Evolutionary conservation across 148 eudicot genomes (phyloP), one percentile per base, ranked within the genome.

Genomic region (Pharnaceum exiguum): DNA sequence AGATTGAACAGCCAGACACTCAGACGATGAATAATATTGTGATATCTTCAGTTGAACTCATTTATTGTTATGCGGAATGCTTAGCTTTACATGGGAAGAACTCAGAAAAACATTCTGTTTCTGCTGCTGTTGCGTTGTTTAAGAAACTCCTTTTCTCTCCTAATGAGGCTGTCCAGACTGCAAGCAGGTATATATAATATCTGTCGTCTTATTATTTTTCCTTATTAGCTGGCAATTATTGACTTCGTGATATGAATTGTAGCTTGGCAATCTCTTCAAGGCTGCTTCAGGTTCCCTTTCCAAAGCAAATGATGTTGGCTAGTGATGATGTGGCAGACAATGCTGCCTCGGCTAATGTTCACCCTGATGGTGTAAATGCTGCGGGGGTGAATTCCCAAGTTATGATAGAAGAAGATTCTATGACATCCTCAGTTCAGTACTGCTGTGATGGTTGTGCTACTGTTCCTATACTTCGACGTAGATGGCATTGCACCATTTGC

Each of bases 391-490:
- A 73, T 67, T 50, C 86, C 63, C 95, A 87, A 62, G 80, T 89
- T 38, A 73, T 83, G 88, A 81, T 89, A 67, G 99, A 94, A 75
- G 99, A 94, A 51, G 99, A 94, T 71, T 71, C 95, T 47, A 75
- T 86, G 47, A 86, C 99, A 51, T 94, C 99, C 48, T 89, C 96
- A 16, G 96, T 94, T 60, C 99, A 94, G 44, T 94, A 89, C 73
- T 89, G 96, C 56, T 94, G 99, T 77, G 99, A 94, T 80, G 99
- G 99, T 19, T 94, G 99, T 69, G 86, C 96, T 13, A 89, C 96
- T 59, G 99, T 94, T 48, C 99, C 99, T 73, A 94, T 94, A 59
- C 81, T 79, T 33, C 67, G 96, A 71, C 67, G 87, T 38, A 84
- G 99, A 72, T 94, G 99, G 99, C 99, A 94, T 70, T 94, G 99